Evolutionary conservation across 257 asterid species (phyloP), one percentile per base, ranked within the genome.

Genomic region (Buddleja alternifolia): DNA sequence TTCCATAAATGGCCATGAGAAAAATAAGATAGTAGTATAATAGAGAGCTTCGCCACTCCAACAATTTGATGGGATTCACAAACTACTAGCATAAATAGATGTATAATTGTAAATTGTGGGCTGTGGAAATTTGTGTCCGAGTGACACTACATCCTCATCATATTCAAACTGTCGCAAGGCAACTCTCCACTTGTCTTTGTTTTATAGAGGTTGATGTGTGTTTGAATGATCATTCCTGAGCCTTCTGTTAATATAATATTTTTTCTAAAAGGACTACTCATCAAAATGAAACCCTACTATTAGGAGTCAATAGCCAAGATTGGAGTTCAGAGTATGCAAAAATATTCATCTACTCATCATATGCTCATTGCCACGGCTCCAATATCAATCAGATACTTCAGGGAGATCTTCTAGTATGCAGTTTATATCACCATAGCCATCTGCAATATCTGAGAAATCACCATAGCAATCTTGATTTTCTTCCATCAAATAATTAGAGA

Each of bases 401-500:
- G 87, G 78, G 32, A 81, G 19, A 51, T 82, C 88, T 63, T 80
- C 87, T 19, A 79, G 71, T 14, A 82, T 67, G 75, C 64, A 20
- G 63, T 52, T 67, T 59, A 84, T 77, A 65, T 80, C 87, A 29
- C 63, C 25, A 8, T 65, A 77, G 63, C 74, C 86, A 70, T 71
- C 65, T 45, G 64, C 76, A 46, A 81, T 10, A 47, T 71, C 54
- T 7, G 89, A 79, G 73, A 87, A 82, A 71, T 75, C 88, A 40
- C 63, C 64, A 32, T 77, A 86, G 73, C 87, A 86, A 48, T 83
- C 87, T 52, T 71, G 64, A 1, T 72, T 73, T 64, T 79, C 87
- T 73, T 80, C 84, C 86, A 81, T 75, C 71, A 79, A 37, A 71
- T 83, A 82, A 65, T 81, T 84, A 15, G 80, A 75, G 51, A 72